A percentile compares a stretch with the other conserved stretches of the same genome.
phyloP scores from a whole-genome alignment of 768 basidiomycete species.

The Tulasnella sp. region DNA sequence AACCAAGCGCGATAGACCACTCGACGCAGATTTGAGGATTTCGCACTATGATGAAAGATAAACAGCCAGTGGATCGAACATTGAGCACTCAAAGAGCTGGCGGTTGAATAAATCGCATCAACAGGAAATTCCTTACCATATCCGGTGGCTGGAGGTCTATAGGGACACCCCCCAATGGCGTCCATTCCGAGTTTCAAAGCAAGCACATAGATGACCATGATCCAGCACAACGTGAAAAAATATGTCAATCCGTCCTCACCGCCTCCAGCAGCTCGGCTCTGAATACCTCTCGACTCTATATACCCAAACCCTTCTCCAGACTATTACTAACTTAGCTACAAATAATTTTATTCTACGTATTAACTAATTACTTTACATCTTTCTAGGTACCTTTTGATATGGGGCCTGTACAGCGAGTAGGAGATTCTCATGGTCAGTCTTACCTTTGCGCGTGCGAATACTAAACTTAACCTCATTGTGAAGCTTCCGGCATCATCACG shows the following conservation, averaged over 20 bases:
- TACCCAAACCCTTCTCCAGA: no score
- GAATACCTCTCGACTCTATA: no score
- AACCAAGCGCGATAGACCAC: not conserved
- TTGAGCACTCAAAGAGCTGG: not conserved
- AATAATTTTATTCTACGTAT: no score
- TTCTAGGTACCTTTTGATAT: no score
- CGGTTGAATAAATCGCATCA: not conserved
- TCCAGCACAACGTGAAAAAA: not conserved
- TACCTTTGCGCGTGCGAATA: no score
- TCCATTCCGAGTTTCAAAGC: not conserved
- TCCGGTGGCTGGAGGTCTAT: not conserved
- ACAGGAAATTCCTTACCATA: not conserved
- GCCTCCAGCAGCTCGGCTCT: no score
- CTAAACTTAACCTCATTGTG: no score
- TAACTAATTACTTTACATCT: no score
- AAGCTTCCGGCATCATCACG: no score
- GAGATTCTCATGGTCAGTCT: no score
- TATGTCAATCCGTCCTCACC: not conserved
- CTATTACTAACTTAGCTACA: no score
- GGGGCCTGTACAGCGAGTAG: no score
- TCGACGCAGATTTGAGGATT: not conserved
- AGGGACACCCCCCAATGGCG: not conserved
- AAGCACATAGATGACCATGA: not conserved
- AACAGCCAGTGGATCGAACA: not conserved
- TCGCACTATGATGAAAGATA: not conserved